Percentiles rank a stretch among this genome's conserved stretches.
These are phyloP conservation scores for Trypanosoma platydactyli DNA, from an alignment of 208 protist species.

Conservation along the genomic window DNA sequence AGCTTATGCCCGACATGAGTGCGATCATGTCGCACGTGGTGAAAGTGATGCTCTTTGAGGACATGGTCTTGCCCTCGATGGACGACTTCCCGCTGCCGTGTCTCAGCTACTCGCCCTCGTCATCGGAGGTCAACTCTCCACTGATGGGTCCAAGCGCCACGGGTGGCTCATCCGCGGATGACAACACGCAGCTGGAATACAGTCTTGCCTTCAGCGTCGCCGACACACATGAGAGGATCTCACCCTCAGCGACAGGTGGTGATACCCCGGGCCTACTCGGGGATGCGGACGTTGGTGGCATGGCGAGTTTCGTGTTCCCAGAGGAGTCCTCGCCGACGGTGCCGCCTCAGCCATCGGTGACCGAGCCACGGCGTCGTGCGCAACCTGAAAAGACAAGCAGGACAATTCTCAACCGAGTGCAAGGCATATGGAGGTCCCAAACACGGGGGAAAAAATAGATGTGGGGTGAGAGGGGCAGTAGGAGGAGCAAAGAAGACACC, in stretches of 20 bases:
- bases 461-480: no score
- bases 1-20: slow-evolving; percentile 76
- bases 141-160: background rate
- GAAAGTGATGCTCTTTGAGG: slow-evolving; percentile 69
- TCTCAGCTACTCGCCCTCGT: slow-evolving; percentile 28
- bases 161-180: background rate
- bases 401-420: background rate
- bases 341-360: background rate
- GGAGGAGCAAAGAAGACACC: no score
- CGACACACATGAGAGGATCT: background rate
- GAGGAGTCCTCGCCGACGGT: background rate
- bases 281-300: background rate
- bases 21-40: slow-evolving; percentile 65
- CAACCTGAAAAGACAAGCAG: background rate
- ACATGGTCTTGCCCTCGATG: slow-evolving; percentile 80
- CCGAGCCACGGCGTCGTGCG: background rate
- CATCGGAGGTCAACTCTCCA: slow-evolving; percentile 7
- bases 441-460: background rate
- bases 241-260: background rate
- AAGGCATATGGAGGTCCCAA: background rate
- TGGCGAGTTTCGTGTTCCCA: background rate
- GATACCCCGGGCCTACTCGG: background rate
- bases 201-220: background rate
- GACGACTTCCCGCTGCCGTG: slow-evolving; percentile 81
- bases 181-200: background rate